Base-by-base conservation (phyloP, 352 stramenopile genomes). In the Nothophytophthora sp. region DNA sequence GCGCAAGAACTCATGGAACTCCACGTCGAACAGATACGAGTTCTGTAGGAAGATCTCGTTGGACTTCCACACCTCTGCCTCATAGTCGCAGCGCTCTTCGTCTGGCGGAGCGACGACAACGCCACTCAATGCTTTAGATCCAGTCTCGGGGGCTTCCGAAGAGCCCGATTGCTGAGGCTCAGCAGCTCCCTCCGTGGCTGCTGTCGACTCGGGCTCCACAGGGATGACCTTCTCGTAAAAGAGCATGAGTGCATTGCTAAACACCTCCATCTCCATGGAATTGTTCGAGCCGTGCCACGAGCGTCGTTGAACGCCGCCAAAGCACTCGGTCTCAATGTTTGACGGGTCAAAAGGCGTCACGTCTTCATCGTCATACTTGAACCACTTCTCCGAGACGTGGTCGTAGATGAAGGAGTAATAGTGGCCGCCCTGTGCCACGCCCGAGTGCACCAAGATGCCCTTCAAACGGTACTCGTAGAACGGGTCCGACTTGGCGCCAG, bases 351-450 rank as follows among this genome's bases (percentile, higher is more conserved):
- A 99, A 1, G 93, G 90, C 43, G 88, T 98, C 16, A 99, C 97
- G 66, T 99, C 96, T 70, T 99, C 97, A 57, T 99, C 97, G 60
- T 99, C 97, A 70, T 98, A 99, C 55, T 97, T 96, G 61, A 98
- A 99, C 97, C 97, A 99, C 54, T 98, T 97, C 50, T 95, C 80
- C n/a, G 72, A 88, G 33, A 88, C 68, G 40, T 92, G 79, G 47
- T 96, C 84, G 45, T 84, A 93, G 51, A 96, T 96, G 48, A 96
- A 95, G 19, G 86, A 96, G 73, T 99, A 99, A 73, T 99, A 99
- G 64, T 99, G 97, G 0, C 97, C 97, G 24, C 97, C 97, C 82
- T 99, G 96, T 11, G 97, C 97, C 30, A 99, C 95, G 38, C 97
- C 97, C 41, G 96, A 97, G 64, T 99, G 97, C 28, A 99, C 96